Evolutionary conservation across 768 basidiomycete species (phyloP).

Genomic region (Lentinula detonsa): DNA sequence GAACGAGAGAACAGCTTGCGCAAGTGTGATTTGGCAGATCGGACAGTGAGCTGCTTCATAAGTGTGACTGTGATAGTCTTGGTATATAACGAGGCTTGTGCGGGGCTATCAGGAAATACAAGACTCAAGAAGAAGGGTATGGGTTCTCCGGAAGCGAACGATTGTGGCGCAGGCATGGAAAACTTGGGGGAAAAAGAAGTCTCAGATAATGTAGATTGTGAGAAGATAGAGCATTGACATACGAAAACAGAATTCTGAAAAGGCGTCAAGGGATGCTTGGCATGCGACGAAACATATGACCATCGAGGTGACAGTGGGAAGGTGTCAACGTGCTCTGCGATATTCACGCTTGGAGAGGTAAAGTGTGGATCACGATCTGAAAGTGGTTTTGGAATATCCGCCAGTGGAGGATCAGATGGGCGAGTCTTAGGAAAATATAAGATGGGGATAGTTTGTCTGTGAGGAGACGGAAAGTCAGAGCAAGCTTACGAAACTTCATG

Average conservation of each 20-base stretch:
- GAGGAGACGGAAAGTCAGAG: background rate
- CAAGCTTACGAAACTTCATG: background rate
- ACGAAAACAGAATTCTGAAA: slow-evolving; percentile 2
- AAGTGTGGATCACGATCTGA: background rate
- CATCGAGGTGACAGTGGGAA: background rate
- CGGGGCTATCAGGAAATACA: slow-evolving; percentile 3
- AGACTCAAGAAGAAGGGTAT: slow-evolving; percentile 6
- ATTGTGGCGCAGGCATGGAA: slow-evolving; percentile 4
- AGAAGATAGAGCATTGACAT: background rate
- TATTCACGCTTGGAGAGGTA: background rate
- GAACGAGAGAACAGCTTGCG: background rate
- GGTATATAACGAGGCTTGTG: background rate
- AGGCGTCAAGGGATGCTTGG: background rate
- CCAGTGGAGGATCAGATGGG: slow-evolving; percentile 1
- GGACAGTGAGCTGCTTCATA: background rate
- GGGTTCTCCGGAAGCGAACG: slow-evolving; percentile 4
- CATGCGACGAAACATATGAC: background rate
- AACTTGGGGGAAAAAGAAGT: background rate
- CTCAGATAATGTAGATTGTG: background rate
- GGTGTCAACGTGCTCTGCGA: background rate
- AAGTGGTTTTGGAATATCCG: background rate
- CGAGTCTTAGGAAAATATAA: slow-evolving; percentile 5
- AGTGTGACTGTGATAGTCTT: slow-evolving; percentile 1
- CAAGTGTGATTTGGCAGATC: background rate
- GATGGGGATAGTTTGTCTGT: background rate